Percentiles rank a stretch among this genome's conserved stretches.
phyloP scores from a whole-genome alignment of 352 stramenopile species.

The Pythium phragmitis region DNA sequence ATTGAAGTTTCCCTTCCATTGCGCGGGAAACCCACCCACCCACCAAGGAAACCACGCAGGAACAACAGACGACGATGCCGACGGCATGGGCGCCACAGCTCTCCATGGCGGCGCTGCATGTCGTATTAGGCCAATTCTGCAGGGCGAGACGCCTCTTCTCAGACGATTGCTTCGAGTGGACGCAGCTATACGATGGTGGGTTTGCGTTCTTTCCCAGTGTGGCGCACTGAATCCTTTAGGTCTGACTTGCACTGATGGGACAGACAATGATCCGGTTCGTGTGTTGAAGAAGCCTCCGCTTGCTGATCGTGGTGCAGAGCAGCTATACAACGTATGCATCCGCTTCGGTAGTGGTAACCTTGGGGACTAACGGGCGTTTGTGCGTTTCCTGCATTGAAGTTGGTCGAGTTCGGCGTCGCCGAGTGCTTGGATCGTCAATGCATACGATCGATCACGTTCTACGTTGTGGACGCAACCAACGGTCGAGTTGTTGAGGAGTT shows the following conservation, averaged over 20 bases:
- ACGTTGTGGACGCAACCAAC: constrained; percentile 10
- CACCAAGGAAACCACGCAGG: not conserved
- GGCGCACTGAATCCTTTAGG: not conserved
- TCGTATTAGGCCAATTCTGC: constrained; percentile 27
- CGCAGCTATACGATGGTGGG: not conserved
- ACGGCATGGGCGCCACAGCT: not conserved
- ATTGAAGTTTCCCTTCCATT: constrained; percentile 22
- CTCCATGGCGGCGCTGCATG: constrained; percentile 26
- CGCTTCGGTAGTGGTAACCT: not conserved
- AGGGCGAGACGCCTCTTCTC: constrained; percentile 22
- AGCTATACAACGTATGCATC: constrained; percentile 22
- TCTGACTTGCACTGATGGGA: not conserved
- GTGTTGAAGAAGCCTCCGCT: constrained; percentile 22
- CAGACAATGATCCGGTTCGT: constrained; percentile 17
- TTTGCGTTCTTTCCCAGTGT: not conserved
- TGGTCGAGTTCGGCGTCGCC: constrained; percentile 29
- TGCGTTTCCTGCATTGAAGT: not conserved
- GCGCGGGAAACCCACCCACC: constrained; percentile 6
- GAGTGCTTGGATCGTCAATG: constrained; percentile 31
- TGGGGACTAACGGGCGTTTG: not conserved
- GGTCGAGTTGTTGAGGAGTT: constrained; percentile 22
- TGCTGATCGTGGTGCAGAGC: constrained; percentile 3
- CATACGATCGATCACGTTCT: constrained; percentile 17
- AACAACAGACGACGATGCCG: not conserved
- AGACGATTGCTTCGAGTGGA: constrained; percentile 19